These are phyloP conservation scores for Naematelia encephala DNA, from an alignment of 768 basidiomycete species.

Conservation along the genomic window DNA sequence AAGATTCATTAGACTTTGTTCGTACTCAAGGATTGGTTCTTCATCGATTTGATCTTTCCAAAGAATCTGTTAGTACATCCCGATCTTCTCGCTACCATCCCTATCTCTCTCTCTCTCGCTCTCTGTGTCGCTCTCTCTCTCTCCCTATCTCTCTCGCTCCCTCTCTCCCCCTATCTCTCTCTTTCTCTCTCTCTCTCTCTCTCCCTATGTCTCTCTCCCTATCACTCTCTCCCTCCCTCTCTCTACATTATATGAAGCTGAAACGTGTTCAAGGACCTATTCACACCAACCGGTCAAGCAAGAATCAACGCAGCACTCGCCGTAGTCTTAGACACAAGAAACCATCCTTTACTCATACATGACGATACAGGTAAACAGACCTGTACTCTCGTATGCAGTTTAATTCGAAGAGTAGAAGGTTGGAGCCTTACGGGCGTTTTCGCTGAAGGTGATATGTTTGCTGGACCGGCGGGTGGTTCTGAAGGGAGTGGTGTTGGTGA, in stretches of 20 bases:
- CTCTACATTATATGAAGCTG: background rate
- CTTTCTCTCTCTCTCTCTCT: background rate
- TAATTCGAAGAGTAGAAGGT: constrained; percentile 29
- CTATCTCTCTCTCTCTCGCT: background rate
- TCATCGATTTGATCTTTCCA: constrained; percentile 32
- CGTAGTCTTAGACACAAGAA: constrained; percentile 31
- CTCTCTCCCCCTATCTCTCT: background rate
- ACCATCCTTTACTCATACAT: constrained; percentile 45
- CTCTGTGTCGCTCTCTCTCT: background rate
- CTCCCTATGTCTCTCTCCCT: background rate
- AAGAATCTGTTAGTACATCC: constrained; percentile 27
- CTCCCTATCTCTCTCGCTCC: too few species aligned
- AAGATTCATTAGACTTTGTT: constrained; percentile 38
- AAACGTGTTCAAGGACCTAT: constrained; percentile 12
- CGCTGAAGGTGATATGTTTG: constrained; percentile 42
- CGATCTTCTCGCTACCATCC: background rate
- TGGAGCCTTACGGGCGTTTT: constrained; percentile 37
- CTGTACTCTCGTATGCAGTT: constrained; percentile 19
- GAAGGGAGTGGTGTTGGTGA: constrained; percentile 44
- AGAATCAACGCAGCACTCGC: constrained; percentile 21
- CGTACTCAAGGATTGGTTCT: constrained; percentile 15
- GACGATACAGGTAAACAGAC: constrained; percentile 45
- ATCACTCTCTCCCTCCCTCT: background rate
- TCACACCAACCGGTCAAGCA: constrained; percentile 14
- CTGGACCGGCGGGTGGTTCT: constrained; percentile 42